Percentiles rank a stretch among this genome's conserved stretches.
Evolutionary conservation across 1,284 basidiomycete genomes (phyloP).

Genomic region (Marasmius fiardii): DNA sequence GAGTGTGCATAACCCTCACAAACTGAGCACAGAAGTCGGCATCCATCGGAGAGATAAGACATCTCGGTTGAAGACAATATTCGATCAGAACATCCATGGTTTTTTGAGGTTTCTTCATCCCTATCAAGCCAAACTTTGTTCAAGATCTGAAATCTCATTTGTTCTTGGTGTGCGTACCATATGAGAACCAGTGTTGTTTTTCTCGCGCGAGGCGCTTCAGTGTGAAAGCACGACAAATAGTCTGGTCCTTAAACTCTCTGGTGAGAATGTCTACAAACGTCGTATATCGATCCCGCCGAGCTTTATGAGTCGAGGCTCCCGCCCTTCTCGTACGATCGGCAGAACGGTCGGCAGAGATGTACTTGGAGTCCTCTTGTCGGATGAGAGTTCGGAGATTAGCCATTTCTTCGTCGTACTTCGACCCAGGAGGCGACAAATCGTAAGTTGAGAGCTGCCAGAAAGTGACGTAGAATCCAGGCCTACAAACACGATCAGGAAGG

Average conservation of each 20-base stretch:
- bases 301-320: constrained; percentile 53
- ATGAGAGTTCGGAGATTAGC: constrained; percentile 54
- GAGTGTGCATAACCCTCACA: constrained; percentile 82
- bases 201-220: constrained; percentile 77
- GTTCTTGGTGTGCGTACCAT: constrained; percentile 36
- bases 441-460: constrained; percentile 95
- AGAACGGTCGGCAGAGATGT: constrained; percentile 60
- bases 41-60: constrained; percentile 91
- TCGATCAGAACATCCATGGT: constrained; percentile 74
- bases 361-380: constrained; percentile 58
- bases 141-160: constrained; percentile 20
- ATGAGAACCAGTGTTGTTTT: constrained; percentile 86
- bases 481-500: constrained; percentile 26
- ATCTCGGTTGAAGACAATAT: constrained; percentile 91
- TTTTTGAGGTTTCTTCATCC: constrained; percentile 35
- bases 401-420: constrained; percentile 69
- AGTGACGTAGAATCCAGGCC: constrained; percentile 86
- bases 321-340: constrained; percentile 54
- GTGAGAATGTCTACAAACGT: constrained; percentile 50
- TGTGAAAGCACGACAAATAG: constrained; percentile 66
- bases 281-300: constrained; percentile 61
- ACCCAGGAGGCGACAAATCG: constrained; percentile 74
- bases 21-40: constrained; percentile 94
- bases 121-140: constrained; percentile 9
- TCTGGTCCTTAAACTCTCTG: constrained; percentile 77